phyloP scores from a whole-genome alignment of 164 flowering plant genomes.

The Euptelea pleiosperma region DNA sequence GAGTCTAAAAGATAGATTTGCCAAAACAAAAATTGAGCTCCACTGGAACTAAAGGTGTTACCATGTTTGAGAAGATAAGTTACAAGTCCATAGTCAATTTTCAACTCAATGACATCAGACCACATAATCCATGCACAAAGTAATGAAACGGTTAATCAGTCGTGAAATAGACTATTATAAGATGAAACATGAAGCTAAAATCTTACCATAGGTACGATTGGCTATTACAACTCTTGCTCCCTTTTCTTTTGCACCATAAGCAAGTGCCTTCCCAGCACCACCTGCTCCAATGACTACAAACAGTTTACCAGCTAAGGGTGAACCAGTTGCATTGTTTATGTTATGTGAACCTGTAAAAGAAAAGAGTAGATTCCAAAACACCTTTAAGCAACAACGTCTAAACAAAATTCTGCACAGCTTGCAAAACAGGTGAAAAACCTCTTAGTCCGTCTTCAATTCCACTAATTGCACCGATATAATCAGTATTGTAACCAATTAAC shows the following conservation, averaged over 20 bases:
- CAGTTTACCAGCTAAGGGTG: conserved; percentile 75
- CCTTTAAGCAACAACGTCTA: conserved; percentile 5
- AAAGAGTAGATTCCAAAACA: conserved; percentile 3
- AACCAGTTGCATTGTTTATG: conserved; percentile 26
- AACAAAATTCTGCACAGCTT: conserved; percentile 8
- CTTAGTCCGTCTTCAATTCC: conserved; percentile 81
- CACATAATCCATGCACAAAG: too few species aligned
- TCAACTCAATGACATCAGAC: background rate
- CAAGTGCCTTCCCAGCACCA: conserved; percentile 99
- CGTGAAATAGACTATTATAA: background rate
- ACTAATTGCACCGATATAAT: conserved; percentile 81
- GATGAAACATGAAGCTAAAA: background rate
- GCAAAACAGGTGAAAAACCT: conserved; percentile 42
- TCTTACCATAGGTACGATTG: conserved; percentile 80
- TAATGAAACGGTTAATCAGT: too few species aligned
- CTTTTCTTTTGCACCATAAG: conserved; percentile 93
- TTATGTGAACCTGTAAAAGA: conserved; percentile 36
- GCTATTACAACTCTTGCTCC: conserved; percentile 88
- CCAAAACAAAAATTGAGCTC: too few species aligned
- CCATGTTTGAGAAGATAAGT: too few species aligned
- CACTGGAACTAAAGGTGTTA: too few species aligned
- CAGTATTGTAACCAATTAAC: conserved; percentile 79
- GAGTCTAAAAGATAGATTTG: too few species aligned
- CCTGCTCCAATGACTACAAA: conserved; percentile 98
- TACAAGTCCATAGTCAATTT: background rate